Evolutionary conservation across 1,139 yeast species (phyloP).

Genomic region (Saccharomyces hybrid): DNA sequence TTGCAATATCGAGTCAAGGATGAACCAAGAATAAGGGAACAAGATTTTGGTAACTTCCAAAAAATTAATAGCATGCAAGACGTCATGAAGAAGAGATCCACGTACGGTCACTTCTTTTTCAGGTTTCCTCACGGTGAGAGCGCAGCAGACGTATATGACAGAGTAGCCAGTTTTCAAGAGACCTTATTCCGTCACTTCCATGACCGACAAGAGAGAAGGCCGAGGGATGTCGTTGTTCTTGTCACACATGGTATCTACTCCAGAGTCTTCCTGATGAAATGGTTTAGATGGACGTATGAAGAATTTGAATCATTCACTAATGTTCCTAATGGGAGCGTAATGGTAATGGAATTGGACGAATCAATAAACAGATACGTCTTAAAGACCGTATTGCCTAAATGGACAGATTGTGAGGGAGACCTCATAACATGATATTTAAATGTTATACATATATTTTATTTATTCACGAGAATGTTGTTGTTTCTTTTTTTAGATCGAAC

Average conservation of each 20-base stretch:
- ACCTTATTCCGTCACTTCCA: conserved; percentile 75
- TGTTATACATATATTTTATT: neutral
- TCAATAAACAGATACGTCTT: conserved; percentile 42
- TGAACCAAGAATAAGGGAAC: conserved; percentile 88
- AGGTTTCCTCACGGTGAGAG: conserved; percentile 90
- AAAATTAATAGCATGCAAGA: conserved; percentile 44
- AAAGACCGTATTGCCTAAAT: conserved; percentile 48
- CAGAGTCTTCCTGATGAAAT: conserved; percentile 81
- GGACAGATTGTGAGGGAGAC: conserved; percentile 31
- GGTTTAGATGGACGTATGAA: conserved; percentile 91
- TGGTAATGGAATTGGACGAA: conserved; percentile 60
- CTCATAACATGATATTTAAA: neutral
- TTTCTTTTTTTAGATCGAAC: neutral
- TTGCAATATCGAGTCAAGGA: conserved; percentile 54
- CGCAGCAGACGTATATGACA: conserved; percentile 90
- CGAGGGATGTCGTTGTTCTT: conserved; percentile 51
- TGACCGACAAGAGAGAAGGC: conserved; percentile 17
- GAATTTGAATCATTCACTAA: conserved; percentile 76
- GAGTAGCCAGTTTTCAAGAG: conserved; percentile 85
- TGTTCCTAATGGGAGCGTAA: conserved; percentile 75
- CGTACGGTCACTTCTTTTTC: conserved; percentile 87
- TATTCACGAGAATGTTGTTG: neutral
- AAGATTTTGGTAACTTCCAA: conserved; percentile 91
- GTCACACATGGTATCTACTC: conserved; percentile 96
- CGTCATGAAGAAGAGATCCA: conserved; percentile 73